Evolutionary conservation across 2,329 filamentous ascomycete genomes (phyloP).

Genomic region (Colletotrichum ledebouriae): DNA sequence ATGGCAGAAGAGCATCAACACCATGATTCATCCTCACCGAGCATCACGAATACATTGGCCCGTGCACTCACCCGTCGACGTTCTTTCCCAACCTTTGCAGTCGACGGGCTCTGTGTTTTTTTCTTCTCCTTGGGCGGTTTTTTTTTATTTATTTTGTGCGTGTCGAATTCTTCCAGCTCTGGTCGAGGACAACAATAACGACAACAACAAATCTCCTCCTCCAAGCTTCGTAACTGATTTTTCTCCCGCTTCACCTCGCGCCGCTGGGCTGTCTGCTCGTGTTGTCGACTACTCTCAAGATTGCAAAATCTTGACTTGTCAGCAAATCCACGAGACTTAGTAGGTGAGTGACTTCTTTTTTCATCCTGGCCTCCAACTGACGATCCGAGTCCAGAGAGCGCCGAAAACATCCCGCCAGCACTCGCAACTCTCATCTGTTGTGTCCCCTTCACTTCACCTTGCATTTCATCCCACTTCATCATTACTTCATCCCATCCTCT

Average conservation of each 20-base stretch:
- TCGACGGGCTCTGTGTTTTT: neutral
- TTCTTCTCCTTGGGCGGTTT: neutral
- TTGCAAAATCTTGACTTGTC: neutral
- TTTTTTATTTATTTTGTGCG: neutral
- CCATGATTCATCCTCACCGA: neutral
- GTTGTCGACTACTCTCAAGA: neutral
- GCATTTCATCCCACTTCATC: neutral
- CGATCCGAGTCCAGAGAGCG: neutral
- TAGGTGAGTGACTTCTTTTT: neutral
- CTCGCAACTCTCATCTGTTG: neutral
- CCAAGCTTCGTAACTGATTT: neutral
- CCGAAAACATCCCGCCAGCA: neutral
- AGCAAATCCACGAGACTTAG: neutral
- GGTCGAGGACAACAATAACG: neutral
- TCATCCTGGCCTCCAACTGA: neutral
- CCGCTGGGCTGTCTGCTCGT: neutral
- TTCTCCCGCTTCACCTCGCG: neutral
- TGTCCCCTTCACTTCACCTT: neutral
- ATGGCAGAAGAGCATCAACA: neutral
- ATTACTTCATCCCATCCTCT: neutral
- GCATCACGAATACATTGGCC: slow-evolving; percentile 8
- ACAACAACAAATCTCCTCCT: neutral
- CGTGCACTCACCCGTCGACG: slow-evolving; percentile 6
- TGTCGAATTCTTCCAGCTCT: neutral
- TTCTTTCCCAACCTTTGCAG: slow-evolving; percentile 18